Conservation (phyloP, 805 yeast species). For the Kluyveromyces starmeri region DNA sequence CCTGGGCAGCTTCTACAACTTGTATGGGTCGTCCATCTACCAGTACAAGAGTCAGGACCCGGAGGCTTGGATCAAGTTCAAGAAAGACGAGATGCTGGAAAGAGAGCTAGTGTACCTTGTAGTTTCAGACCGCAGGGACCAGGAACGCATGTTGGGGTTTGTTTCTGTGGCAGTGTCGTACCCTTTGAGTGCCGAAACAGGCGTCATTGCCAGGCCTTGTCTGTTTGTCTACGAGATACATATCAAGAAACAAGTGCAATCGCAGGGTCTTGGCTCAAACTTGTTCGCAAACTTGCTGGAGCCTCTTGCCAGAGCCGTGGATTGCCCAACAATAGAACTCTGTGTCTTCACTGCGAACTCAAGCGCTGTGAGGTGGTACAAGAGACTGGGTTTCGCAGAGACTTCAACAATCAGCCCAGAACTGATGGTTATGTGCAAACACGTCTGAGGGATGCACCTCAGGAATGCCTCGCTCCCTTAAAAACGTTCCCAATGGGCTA, state of each 20-base stretch:
- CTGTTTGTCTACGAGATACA: constrained; percentile 28
- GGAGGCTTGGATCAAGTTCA: constrained; percentile 18
- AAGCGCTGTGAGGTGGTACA: constrained; percentile 1
- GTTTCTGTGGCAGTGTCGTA: constrained; percentile 20
- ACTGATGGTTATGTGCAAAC: too few species aligned
- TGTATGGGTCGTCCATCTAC: constrained; percentile 1
- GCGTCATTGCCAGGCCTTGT: background rate
- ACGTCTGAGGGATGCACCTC: too few species aligned
- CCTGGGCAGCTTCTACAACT: constrained; percentile 1
- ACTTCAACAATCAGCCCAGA: too few species aligned
- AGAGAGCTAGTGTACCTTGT: constrained; percentile 21
- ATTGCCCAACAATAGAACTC: constrained; percentile 1
- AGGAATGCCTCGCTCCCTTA: too few species aligned
- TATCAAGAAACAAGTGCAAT: constrained; percentile 10
- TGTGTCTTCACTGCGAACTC: constrained; percentile 3
- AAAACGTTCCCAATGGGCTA: too few species aligned
- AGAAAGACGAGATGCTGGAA: constrained; percentile 23
- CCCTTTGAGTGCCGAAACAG: background rate
- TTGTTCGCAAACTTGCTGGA: background rate
- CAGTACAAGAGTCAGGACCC: background rate
- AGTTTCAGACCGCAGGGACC: constrained; percentile 9
- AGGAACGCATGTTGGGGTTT: constrained; percentile 7
- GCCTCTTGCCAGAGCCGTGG: constrained; percentile 3
- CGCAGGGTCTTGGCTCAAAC: constrained; percentile 17
- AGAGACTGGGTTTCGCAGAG: constrained; percentile 1